Conservation (phyloP, 352 stramenopile genomes). For the Phytophthora sansomeana region DNA sequence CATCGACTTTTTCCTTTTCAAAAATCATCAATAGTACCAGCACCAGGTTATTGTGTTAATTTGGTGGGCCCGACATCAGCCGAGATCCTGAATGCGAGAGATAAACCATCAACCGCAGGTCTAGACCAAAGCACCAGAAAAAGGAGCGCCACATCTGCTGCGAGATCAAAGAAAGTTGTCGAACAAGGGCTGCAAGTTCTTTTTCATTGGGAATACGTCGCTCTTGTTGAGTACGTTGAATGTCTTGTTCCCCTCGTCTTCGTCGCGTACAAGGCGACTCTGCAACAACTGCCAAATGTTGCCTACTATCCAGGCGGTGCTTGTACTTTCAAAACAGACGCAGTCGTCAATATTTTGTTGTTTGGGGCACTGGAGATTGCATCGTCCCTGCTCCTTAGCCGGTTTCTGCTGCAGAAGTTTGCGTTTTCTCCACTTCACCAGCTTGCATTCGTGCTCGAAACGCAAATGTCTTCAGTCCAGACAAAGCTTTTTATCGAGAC, state of each 20-base stretch:
- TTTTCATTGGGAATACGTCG: conserved; percentile 39
- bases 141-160: neutral
- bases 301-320: conserved; percentile 34
- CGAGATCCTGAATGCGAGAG: neutral
- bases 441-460: conserved; percentile 46
- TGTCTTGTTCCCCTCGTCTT: conserved; percentile 40
- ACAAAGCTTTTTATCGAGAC: neutral
- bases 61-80: neutral
- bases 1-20: neutral
- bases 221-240: conserved; percentile 52
- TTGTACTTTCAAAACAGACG: neutral
- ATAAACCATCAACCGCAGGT: neutral
- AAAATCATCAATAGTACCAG: neutral
- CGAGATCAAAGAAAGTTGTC: neutral
- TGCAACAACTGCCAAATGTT: conserved; percentile 39
- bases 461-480: conserved; percentile 17
- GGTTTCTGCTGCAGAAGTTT: conserved; percentile 35
- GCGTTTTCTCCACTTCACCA: conserved; percentile 33
- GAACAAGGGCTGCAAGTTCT: conserved; percentile 28
- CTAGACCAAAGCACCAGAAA: neutral
- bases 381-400: conserved; percentile 31
- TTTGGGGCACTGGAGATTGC: conserved; percentile 38
- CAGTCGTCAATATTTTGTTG: conserved; percentile 5
- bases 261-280: conserved; percentile 34
- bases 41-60: too few species aligned